A percentile compares a stretch with the other conserved stretches of the same genome.
Conservation (phyloP, 2,329 filamentous ascomycete genomes). For the Sporothrix globosa region DNA sequence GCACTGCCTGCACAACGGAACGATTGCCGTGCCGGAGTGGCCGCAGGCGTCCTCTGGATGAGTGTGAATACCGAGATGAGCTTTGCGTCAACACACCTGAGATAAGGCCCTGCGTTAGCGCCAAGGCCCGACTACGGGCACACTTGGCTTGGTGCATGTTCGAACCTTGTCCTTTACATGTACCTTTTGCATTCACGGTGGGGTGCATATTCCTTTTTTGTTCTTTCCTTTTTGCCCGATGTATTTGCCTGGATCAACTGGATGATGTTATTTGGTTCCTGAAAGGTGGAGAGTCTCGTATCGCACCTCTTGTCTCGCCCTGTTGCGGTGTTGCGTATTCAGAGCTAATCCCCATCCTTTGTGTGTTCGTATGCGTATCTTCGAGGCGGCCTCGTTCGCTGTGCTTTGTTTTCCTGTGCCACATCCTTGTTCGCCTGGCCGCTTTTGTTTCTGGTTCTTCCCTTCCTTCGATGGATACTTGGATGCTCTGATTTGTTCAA, state of each 20-base stretch:
- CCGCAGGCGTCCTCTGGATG: constrained; percentile 4
- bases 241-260: neutral
- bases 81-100: neutral
- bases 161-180: neutral
- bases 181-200: constrained; percentile 7
- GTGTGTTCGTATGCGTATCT: neutral
- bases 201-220: no score
- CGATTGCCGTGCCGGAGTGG: constrained; percentile 19
- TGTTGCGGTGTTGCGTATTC: constrained; percentile 12
- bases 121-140: neutral
- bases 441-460: neutral
- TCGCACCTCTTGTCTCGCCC: constrained; percentile 7
- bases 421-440: constrained; percentile 10
- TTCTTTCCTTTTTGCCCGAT: neutral
- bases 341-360: constrained; percentile 17
- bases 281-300: constrained; percentile 11
- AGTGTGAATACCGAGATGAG: neutral
- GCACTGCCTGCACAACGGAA: neutral
- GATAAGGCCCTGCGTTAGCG: constrained; percentile 25
- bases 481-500: constrained; percentile 15
- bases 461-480: constrained; percentile 4
- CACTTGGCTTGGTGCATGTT: constrained; percentile 4
- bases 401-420: constrained; percentile 6
- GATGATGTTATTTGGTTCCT: neutral
- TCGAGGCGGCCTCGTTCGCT: neutral